Percentiles rank a stretch among this genome's conserved stretches.
phyloP scores from a whole-genome alignment of 768 basidiomycete genomes.

The Mycena floridula region DNA sequence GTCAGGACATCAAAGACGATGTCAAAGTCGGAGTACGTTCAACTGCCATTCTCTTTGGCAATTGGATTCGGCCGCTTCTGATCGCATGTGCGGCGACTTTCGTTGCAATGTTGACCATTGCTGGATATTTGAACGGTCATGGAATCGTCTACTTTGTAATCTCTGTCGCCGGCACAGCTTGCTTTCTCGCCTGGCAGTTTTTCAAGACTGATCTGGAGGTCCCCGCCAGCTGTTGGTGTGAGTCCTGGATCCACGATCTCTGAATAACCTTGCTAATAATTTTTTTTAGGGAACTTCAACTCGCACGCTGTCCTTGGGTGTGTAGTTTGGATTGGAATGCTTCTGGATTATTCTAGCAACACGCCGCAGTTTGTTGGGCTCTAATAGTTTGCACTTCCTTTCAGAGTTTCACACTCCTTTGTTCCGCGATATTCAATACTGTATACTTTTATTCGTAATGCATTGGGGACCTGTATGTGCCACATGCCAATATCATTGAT shows the following conservation, averaged over 20 bases:
- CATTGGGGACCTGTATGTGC: too few relatives aligned
- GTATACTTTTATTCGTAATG: too few relatives aligned
- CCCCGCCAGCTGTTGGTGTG: constrained; percentile 43
- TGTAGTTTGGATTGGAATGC: constrained; percentile 39
- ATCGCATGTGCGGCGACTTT: constrained; percentile 46
- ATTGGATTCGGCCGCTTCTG: constrained; percentile 52
- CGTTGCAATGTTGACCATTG: constrained; percentile 40
- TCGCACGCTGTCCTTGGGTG: constrained; percentile 40
- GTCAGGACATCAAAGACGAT: constrained; percentile 75
- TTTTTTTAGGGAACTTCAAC: constrained; percentile 34
- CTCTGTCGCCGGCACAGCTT: constrained; percentile 37
- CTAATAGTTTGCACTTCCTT: too few relatives aligned
- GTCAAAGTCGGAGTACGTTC: constrained; percentile 67
- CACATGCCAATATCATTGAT: too few relatives aligned
- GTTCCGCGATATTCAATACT: too few relatives aligned
- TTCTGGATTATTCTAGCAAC: constrained; percentile 31
- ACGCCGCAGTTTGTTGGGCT: too few relatives aligned
- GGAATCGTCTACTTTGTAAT: constrained; percentile 40
- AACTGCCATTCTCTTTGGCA: constrained; percentile 67
- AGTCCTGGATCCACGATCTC: constrained; percentile 7
- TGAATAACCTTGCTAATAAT: not conserved
- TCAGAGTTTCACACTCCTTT: too few relatives aligned
- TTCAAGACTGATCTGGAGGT: constrained; percentile 34
- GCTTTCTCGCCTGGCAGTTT: constrained; percentile 44
- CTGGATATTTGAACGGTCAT: constrained; percentile 49